These are phyloP conservation scores for Diphasiastrum complanatum DNA, from an alignment of 83 land plant species.

Conservation along the genomic window DNA sequence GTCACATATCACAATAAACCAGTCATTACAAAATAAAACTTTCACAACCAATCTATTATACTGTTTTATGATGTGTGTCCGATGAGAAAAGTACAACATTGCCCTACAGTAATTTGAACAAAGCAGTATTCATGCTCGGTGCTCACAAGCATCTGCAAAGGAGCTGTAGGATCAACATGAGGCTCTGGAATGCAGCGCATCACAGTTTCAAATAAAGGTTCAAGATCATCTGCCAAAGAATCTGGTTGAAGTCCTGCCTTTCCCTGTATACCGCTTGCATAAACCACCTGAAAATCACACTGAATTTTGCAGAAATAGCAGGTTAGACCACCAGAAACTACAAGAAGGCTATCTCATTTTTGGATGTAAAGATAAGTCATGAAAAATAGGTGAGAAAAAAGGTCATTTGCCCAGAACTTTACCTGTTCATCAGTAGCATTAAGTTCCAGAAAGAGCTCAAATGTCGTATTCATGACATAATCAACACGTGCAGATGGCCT, in stretches of 20 bases:
- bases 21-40: too few relatives aligned
- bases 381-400: background rate
- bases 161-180: slow-evolving; percentile 60
- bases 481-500: slow-evolving; percentile 95
- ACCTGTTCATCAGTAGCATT: slow-evolving; percentile 99
- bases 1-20: slow-evolving; percentile 1
- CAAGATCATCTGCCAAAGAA: slow-evolving; percentile 79
- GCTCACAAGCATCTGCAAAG: slow-evolving; percentile 90
- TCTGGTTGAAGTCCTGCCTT: slow-evolving; percentile 80
- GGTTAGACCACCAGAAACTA: background rate
- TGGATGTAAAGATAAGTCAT: background rate
- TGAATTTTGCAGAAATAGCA: slow-evolving; percentile 21
- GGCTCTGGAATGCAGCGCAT: slow-evolving; percentile 94
- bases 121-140: background rate
- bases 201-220: slow-evolving; percentile 87
- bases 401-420: too few relatives aligned
- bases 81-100: too few relatives aligned
- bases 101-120: too few relatives aligned
- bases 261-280: slow-evolving; percentile 92
- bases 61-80: too few relatives aligned
- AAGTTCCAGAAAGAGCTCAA: slow-evolving; percentile 89
- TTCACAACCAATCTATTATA: too few relatives aligned
- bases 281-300: slow-evolving; percentile 97
- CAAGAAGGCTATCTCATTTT: background rate
- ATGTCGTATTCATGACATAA: slow-evolving; percentile 88